Percentiles rank a stretch among this genome's conserved stretches.
Evolutionary conservation across 805 yeast genomes (phyloP).

Genomic region (Metahyphopichia silvanorum): DNA sequence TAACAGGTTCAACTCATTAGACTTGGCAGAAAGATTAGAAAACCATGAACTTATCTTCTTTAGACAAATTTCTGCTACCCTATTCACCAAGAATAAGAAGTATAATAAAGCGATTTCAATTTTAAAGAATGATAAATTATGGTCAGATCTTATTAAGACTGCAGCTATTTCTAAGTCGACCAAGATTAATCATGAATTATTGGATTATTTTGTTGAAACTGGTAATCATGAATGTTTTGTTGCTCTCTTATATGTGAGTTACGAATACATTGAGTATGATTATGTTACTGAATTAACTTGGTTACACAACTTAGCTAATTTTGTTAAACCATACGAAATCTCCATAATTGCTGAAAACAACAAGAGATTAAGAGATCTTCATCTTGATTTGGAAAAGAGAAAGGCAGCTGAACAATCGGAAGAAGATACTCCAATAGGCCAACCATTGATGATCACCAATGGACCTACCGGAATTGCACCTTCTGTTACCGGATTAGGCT

Average conservation of each 20-base stretch:
- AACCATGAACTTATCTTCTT: slow-evolving; percentile 87
- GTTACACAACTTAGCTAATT: slow-evolving; percentile 81
- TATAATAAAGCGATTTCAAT: slow-evolving; percentile 86
- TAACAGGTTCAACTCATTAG: slow-evolving; percentile 90
- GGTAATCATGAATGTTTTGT: slow-evolving; percentile 95
- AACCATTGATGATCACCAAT: slow-evolving; percentile 79
- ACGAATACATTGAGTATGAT: slow-evolving; percentile 75
- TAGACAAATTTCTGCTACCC: slow-evolving; percentile 92
- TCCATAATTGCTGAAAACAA: slow-evolving; percentile 79
- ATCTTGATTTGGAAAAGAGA: slow-evolving; percentile 69
- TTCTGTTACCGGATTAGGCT: slow-evolving; percentile 48
- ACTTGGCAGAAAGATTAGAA: slow-evolving; percentile 88
- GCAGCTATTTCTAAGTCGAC: slow-evolving; percentile 77
- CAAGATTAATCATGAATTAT: slow-evolving; percentile 83
- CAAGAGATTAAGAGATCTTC: slow-evolving; percentile 58
- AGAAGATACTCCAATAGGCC: slow-evolving; percentile 48
- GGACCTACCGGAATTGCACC: slow-evolving; percentile 46
- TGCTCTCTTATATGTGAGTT: slow-evolving; percentile 83
- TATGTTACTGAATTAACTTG: slow-evolving; percentile 86
- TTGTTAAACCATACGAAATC: slow-evolving; percentile 88
- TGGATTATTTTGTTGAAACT: slow-evolving; percentile 91
- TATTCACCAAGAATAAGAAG: slow-evolving; percentile 92
- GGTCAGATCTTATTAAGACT: slow-evolving; percentile 92
- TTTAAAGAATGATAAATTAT: slow-evolving; percentile 85
- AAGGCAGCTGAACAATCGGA: slow-evolving; percentile 52